Conservation (phyloP, 768 basidiomycete species). For the Sporobolomyces roseus region DNA sequence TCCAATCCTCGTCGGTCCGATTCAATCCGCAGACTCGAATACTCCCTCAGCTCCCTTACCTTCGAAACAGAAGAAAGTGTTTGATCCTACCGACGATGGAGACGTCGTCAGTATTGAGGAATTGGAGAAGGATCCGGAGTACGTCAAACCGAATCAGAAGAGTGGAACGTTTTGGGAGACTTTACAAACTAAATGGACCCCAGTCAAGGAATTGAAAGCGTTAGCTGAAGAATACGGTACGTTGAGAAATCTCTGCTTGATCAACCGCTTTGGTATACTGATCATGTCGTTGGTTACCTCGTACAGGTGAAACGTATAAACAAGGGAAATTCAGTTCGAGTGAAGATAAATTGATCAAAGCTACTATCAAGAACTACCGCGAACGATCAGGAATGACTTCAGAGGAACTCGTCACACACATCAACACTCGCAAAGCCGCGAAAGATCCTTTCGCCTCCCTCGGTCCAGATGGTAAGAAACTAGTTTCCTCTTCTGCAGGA, state of each 20-base stretch:
- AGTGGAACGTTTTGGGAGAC: slow-evolving; percentile 8
- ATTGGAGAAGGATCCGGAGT: slow-evolving; percentile 8
- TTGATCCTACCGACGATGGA: slow-evolving; percentile 10
- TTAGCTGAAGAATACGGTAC: slow-evolving; percentile 26
- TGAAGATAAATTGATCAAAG: slow-evolving; percentile 34
- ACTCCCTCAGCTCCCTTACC: background rate
- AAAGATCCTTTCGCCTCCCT: background rate
- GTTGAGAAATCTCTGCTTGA: too few species aligned
- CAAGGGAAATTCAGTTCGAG: slow-evolving; percentile 32
- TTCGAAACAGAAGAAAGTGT: background rate
- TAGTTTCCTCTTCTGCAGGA: background rate
- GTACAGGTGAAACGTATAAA: slow-evolving; percentile 32
- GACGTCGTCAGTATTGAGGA: background rate
- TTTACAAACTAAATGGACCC: slow-evolving; percentile 33
- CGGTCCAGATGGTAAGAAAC: background rate
- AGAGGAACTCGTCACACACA: slow-evolving; percentile 17
- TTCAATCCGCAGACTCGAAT: background rate
- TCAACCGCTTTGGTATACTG: too few species aligned
- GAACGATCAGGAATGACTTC: background rate
- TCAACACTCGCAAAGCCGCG: background rate
- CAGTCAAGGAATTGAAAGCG: slow-evolving; percentile 24
- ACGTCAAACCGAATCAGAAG: background rate
- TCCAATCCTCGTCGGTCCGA: background rate
- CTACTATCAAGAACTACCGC: slow-evolving; percentile 23
- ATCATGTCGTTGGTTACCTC: background rate